Evolutionary conservation across 441 rosid species (phyloP).

Genomic region (Adansonia grandidieri): DNA sequence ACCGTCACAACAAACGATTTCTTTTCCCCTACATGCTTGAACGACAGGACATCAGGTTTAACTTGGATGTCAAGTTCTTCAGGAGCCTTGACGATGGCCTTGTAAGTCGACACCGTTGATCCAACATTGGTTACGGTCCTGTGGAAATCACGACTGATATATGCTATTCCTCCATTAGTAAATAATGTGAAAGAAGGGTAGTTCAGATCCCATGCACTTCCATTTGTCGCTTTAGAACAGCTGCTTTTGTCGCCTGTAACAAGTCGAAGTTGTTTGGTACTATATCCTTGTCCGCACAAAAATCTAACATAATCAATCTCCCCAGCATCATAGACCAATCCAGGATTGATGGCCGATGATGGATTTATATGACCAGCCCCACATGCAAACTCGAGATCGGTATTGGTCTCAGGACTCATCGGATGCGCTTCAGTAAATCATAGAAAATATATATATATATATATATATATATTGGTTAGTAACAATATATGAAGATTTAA

Average conservation of each 20-base stretch:
- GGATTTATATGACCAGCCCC: conserved; percentile 70
- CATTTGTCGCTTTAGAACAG: conserved; percentile 42
- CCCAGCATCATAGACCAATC: conserved; percentile 58
- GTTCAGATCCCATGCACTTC: conserved; percentile 56
- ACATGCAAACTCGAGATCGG: conserved; percentile 55
- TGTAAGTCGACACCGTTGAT: conserved; percentile 37
- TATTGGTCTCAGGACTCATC: conserved; percentile 34
- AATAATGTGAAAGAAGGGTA: conserved; percentile 58
- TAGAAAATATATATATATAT: neutral
- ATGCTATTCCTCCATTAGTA: neutral
- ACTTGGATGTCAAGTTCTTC: conserved; percentile 36
- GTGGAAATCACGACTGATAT: conserved; percentile 22
- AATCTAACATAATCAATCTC: conserved; percentile 53
- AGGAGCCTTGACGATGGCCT: conserved; percentile 32
- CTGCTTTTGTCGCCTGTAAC: conserved; percentile 44
- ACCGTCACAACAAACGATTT: conserved; percentile 42
- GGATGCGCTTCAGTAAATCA: conserved; percentile 42
- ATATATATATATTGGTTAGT: neutral
- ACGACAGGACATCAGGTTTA: conserved; percentile 37
- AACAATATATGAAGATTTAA: neutral
- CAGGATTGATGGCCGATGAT: conserved; percentile 42
- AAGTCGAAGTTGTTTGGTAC: conserved; percentile 28
- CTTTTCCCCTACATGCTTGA: conserved; percentile 39
- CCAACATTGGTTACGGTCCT: conserved; percentile 66
- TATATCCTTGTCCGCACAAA: conserved; percentile 64